Conservation (phyloP, 2,329 filamentous ascomycete genomes). For the Trichophyton equinum region DNA sequence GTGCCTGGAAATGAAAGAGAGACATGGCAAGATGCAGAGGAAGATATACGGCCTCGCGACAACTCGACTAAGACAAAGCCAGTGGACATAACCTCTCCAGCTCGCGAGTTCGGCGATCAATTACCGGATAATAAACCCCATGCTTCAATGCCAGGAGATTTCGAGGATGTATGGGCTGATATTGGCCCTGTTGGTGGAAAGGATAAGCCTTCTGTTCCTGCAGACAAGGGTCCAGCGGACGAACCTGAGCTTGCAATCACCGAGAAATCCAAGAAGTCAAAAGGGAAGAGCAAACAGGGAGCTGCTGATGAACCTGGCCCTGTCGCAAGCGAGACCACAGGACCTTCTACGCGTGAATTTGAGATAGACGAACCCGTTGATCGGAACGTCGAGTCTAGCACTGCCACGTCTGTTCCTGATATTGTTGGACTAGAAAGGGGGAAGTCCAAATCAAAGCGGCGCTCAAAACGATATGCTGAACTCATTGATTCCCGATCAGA, state of each 20-base stretch:
- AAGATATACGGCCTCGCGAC: not conserved
- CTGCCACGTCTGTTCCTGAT: conserved; percentile 12
- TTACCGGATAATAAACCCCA: not conserved
- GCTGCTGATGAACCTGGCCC: not conserved
- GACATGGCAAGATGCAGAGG: not conserved
- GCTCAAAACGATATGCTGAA: conserved; percentile 17
- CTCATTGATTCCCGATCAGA: conserved; percentile 18
- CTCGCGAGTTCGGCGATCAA: not conserved
- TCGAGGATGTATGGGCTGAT: not conserved
- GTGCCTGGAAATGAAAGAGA: not conserved
- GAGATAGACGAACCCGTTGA: not conserved
- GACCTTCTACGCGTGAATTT: not conserved
- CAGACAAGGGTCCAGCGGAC: not conserved
- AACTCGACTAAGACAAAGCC: not conserved
- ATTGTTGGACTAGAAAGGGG: conserved; percentile 17
- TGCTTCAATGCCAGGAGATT: not conserved
- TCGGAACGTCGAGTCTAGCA: not conserved
- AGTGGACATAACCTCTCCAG: no score
- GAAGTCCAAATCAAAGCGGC: conserved; percentile 18
- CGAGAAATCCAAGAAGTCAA: not conserved
- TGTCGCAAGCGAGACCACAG: not conserved
- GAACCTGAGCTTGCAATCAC: not conserved
- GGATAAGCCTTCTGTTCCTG: not conserved
- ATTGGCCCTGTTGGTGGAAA: not conserved
- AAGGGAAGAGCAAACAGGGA: conserved; percentile 8